phyloP scores from a whole-genome alignment of 2,329 filamentous ascomycete species.

The Coleophoma eucalyptorum region DNA sequence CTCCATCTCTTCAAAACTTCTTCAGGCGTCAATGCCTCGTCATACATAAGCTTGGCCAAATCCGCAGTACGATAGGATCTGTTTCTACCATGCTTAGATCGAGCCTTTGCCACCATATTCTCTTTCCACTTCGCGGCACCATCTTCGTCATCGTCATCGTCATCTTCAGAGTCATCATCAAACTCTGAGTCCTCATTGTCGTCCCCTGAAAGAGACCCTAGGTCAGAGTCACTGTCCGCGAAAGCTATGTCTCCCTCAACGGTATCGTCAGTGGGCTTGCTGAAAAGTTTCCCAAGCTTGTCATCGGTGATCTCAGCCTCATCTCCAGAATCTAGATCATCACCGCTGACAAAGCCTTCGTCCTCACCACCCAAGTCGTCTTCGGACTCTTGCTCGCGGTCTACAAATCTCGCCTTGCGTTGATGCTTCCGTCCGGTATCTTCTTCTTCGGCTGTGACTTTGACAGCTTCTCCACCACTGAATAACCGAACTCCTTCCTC shows the following conservation, averaged over 20 bases:
- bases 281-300: conserved; percentile 59
- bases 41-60: conserved; percentile 85
- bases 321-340: conserved; percentile 39
- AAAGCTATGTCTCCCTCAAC: conserved; percentile 76
- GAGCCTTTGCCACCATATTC: conserved; percentile 74
- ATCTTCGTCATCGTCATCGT: conserved; percentile 61
- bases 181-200: conserved; percentile 34
- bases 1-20: conserved; percentile 80
- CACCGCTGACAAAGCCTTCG: conserved; percentile 30
- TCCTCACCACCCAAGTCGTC: conserved; percentile 54
- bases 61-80: conserved; percentile 76
- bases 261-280: conserved; percentile 44
- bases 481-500: conserved; percentile 85
- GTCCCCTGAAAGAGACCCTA: conserved; percentile 74
- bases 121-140: conserved; percentile 82
- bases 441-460: conserved; percentile 47
- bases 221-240: conserved; percentile 94
- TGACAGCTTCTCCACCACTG: conserved; percentile 68
- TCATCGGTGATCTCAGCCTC: conserved; percentile 55
- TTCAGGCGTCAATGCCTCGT: conserved; percentile 69
- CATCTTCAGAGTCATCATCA: conserved; percentile 44
- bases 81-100: conserved; percentile 64
- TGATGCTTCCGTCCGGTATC: conserved; percentile 59
- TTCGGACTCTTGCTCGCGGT: conserved; percentile 55
- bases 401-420: conserved; percentile 53